Evolutionary conservation across 352 stramenopile species (phyloP), one percentile per base, ranked within the genome.

Genomic region (Globisporangium nunn): DNA sequence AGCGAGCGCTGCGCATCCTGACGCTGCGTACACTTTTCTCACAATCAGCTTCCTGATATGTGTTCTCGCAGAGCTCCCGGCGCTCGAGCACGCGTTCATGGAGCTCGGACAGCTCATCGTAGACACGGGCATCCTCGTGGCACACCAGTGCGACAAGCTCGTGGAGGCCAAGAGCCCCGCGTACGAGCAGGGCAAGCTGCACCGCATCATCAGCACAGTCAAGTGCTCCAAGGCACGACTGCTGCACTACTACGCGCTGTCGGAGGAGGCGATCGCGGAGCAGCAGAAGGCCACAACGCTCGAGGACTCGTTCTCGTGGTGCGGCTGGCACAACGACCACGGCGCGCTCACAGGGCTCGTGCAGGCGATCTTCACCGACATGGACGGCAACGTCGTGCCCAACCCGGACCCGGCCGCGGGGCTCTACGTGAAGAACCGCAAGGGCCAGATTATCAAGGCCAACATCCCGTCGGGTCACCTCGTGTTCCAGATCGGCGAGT

Each of bases 251-350:
- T 99, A 97, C 73, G 75, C 92, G 18, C 59, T 98, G 4, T 70
- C 76, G 6, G 71, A 86, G 51, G 62, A 78, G 23, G 74, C 81
- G 52, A 85, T 91, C 61, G 67, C 68, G 18, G 53, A 61, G 41
- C 79, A 85, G 50, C 57, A 71, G 37, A 43, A 70, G 18, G 73
- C 78, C 0, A 58, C 49, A 50, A 76, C 73, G 30, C 68, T 82
- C 8, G 82, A 87, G 50, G 73, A 78, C 33, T 78, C 87, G 28
- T 98, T 97, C 66, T 96, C 90, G 23, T 99, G 96, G 96, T 99
- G 96, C 71, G 95, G 96, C 55, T 98, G 95, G 95, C 96, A 99
- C 74, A 98, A 98, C 54, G 96, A 98, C 74, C 90, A 97, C 70
- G 94, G 96, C 50, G 96, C 87, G 29, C 70, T 99, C 30, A 99